Evolutionary conservation across 257 asterid genomes (phyloP), one percentile per base, ranked within the genome.

Genomic region (Fraxinus americana): DNA sequence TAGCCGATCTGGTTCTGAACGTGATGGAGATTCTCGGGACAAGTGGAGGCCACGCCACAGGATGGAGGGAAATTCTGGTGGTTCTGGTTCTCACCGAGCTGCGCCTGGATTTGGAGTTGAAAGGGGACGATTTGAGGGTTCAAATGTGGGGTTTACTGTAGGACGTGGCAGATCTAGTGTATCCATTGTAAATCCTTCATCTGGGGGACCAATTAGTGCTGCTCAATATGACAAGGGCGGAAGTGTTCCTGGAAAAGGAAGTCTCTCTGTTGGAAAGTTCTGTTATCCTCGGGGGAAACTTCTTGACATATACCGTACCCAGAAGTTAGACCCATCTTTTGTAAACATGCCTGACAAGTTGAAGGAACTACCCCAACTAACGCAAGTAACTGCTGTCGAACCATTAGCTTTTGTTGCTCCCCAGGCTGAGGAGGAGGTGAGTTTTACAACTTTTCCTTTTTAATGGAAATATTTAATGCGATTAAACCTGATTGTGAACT

Each of bases 1-100:
- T 59, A 83, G 70, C 78, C 97, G 98, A 75, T 59, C 91, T 69
- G 89, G 76, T 82, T 77, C 91, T 36, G 97, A 93, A 66, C 97
- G 97, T 41, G 98, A 96, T 67, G 79, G 90, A 4, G 98, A 96
- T 78, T 81, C 98, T 82, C 99, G 96, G 78, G 99, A 96, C 80
- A 96, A 96, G 90, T 96, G 99, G 99, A 91, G 99, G 83, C 99
- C 99, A 63, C 90, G 99, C 48, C 94, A 96, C 83, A 90, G 96
- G 88, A 88, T 93, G 97, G 99, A 96, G 77, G 94, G 85, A 75
- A 92, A 80, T 84, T 75, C 90, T 67, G 86, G 87, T 4, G 97
- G 90, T 1, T 73, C 90, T 48, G 91, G 91, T 77, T 79, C 90
- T 16, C 85, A 87, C 77, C 99, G 99, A 63, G 86, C 93, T 78